These are phyloP conservation scores for Trichosphaerium sp. DNA, from an alignment of 78 protist genomes.

Conservation along the genomic window DNA sequence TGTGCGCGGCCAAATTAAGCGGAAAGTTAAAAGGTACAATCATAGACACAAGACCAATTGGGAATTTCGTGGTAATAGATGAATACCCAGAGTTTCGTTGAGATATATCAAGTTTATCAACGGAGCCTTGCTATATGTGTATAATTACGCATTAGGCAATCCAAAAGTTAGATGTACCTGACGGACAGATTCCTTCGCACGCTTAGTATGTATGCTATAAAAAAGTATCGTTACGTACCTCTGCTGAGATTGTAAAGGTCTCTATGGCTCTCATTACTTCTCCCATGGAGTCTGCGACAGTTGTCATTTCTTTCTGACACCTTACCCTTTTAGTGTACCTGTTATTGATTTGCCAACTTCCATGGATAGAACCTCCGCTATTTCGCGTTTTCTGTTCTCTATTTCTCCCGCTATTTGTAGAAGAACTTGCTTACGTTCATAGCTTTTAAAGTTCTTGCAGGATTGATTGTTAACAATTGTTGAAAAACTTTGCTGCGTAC, in stretches of 20 bases:
- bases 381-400: conserved; percentile 21
- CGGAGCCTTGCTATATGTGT: conserved; percentile 34
- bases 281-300: neutral
- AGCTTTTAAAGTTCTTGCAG: conserved; percentile 11
- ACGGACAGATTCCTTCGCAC: conserved; percentile 40
- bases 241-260: conserved; percentile 52
- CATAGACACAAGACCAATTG: conserved; percentile 54
- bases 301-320: neutral
- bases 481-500: too few species aligned
- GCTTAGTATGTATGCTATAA: too few species aligned
- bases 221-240: too few species aligned
- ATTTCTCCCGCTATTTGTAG: conserved; percentile 20
- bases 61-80: conserved; percentile 39
- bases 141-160: too few species aligned
- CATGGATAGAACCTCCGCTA: conserved; percentile 32
- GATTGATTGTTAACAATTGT: too few species aligned
- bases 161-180: too few species aligned
- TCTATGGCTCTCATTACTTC: conserved; percentile 27
- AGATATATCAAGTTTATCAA: conserved; percentile 34
- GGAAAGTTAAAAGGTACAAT: conserved; percentile 71
- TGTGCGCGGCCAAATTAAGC: conserved; percentile 60
- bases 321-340: conserved; percentile 43
- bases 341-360: conserved; percentile 47
- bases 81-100: conserved; percentile 16
- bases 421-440: conserved; percentile 6